Base-by-base conservation (phyloP, 345 rosid genomes). In the Hibiscus syriacus region DNA sequence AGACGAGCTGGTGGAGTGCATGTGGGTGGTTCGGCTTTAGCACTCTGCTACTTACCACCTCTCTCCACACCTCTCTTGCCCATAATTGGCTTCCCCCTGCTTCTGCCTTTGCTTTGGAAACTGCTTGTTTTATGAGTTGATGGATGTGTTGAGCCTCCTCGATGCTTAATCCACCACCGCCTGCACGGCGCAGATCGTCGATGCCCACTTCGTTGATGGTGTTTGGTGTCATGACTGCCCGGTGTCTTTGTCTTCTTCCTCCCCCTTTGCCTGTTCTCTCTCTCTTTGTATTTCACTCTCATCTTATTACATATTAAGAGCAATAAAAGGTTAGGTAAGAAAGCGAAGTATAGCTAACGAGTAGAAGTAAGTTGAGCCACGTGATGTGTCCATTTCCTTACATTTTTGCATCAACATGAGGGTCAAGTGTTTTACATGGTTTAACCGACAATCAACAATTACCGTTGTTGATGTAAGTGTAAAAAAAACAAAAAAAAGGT, bases 21-120 rank as follows among this genome's bases (percentile, higher is more conserved):
- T 90, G 92, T 2, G 96, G 91, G 67, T 85, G 82, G 71, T 81
- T 82, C n/a, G 97, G 97, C 77, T 78, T 85, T 0, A 90, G 76
- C 64, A 83, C 72, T 73, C 74, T 73, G 58, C 66, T 69, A 57
- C 38, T 76, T 63, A 87, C 80, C 76, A 90, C 54, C 72, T 66
- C 73, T 34, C 74, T 62, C 98, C 97, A 90, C 59, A 89, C 75
- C 67, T 82, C 84, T 70, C 80, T 83, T 34, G 83, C 95, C 39
- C 20, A 50, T 23, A 52, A 69, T 66, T 66, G 46, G 16, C 61
- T 50, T 19, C 6, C 60, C 45, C 61, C 55, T 19, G 6, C 60
- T 49, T 79, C 32, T 43, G 69, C 53, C 14, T 26, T 55, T 27
- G 59, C 59, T 25, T 27, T 56, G 0, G 62, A 57, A 57, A 82